These are phyloP conservation scores for Ceratobasidium sp. DNA, from an alignment of 1,284 basidiomycete species.

Conservation along the genomic window DNA sequence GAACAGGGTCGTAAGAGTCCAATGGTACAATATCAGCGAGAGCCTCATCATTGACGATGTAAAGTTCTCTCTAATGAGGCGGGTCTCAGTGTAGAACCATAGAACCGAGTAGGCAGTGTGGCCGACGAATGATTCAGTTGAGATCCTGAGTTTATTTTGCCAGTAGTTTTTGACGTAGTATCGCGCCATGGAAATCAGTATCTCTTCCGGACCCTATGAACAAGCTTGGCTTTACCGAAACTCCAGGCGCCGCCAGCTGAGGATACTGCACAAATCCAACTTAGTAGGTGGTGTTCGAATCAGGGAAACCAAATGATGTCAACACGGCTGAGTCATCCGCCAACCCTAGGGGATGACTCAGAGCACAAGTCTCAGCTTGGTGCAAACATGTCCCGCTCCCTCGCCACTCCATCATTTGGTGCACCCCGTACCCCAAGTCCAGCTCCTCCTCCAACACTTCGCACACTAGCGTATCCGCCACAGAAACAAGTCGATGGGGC, in stretches of 20 bases:
- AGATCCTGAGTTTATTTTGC: slow-evolving; percentile 14
- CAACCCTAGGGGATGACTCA: not conserved
- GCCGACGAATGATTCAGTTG: slow-evolving; percentile 16
- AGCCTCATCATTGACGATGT: not conserved
- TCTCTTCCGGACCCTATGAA: not conserved
- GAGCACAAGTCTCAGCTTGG: not conserved
- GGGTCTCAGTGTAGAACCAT: not conserved
- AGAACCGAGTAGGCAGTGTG: slow-evolving; percentile 16
- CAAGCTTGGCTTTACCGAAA: not conserved
- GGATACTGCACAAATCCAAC: slow-evolving; percentile 9
- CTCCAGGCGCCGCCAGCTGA: slow-evolving; percentile 3
- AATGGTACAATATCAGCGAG: not conserved
- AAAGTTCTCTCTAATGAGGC: slow-evolving; percentile 18
- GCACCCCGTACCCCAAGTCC: slow-evolving; percentile 54
- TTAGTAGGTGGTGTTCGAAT: not conserved
- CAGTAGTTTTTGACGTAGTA: slow-evolving; percentile 20
- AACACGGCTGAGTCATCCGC: not conserved
- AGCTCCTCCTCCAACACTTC: slow-evolving; percentile 51
- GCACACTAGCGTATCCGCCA: slow-evolving; percentile 56
- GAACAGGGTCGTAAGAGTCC: slow-evolving; percentile 19
- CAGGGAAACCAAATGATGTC: not conserved
- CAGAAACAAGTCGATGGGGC: slow-evolving; percentile 74
- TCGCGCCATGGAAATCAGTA: slow-evolving; percentile 9
- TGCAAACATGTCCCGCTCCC: slow-evolving; percentile 54
- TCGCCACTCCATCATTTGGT: slow-evolving; percentile 52